These are phyloP conservation scores for Luffa aegyptiaca DNA, from an alignment of 306 rosid species.

Conservation along the genomic window DNA sequence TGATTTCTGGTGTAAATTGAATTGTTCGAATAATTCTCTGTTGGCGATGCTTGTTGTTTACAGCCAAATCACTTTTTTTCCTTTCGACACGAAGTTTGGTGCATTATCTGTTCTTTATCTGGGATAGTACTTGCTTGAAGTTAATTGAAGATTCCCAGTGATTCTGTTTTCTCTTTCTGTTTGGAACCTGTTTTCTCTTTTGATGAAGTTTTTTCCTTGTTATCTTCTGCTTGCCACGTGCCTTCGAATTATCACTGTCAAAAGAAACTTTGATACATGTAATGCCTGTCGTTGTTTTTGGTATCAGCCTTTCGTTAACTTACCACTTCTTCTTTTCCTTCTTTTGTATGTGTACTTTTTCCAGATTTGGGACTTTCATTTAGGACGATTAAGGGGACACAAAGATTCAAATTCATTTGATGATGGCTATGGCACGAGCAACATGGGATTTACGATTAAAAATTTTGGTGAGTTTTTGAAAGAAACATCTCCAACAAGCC, in stretches of 20 bases:
- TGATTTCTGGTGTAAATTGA: background rate
- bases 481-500: constrained; percentile 23
- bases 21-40: background rate
- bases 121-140: background rate
- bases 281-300: background rate
- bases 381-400: constrained; percentile 32
- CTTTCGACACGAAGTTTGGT: background rate
- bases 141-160: background rate
- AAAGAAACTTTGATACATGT: background rate
- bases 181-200: background rate
- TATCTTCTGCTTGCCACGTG: background rate
- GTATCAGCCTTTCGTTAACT: background rate
- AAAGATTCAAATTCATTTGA: constrained; percentile 32
- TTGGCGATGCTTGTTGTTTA: background rate
- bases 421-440: constrained; percentile 24
- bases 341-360: constrained; percentile 8
- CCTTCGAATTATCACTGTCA: background rate
- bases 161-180: background rate
- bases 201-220: background rate
- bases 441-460: constrained; percentile 32
- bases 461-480: constrained; percentile 33
- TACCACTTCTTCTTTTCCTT: background rate
- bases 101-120: background rate
- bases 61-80: background rate
- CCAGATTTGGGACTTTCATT: constrained; percentile 64